phyloP scores from a whole-genome alignment of 1,284 basidiomycete genomes.

The Sutorius eximius region DNA sequence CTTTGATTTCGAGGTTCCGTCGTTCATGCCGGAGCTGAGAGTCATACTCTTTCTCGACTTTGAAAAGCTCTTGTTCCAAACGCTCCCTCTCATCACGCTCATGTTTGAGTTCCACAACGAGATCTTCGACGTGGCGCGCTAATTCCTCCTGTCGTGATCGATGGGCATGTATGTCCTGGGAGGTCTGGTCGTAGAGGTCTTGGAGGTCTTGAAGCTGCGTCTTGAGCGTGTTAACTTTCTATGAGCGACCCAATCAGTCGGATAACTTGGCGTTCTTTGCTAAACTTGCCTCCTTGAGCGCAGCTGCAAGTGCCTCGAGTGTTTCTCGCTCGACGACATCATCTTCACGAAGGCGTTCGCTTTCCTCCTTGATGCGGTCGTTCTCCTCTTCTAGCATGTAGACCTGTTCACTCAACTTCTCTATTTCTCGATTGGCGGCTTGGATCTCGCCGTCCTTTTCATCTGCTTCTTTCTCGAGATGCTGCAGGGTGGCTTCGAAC shows the following conservation, averaged over 20 bases:
- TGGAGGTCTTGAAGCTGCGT: slow-evolving; percentile 61
- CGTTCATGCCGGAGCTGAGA: slow-evolving; percentile 56
- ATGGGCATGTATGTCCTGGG: slow-evolving; percentile 59
- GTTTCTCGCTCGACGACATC: slow-evolving; percentile 71
- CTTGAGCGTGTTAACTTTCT: slow-evolving; percentile 69
- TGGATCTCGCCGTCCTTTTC: slow-evolving; percentile 69
- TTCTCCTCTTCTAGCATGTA: slow-evolving; percentile 59
- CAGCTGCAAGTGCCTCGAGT: slow-evolving; percentile 67
- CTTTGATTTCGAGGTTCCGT: slow-evolving; percentile 65
- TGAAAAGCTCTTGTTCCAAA: slow-evolving; percentile 53
- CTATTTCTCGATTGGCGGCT: slow-evolving; percentile 69
- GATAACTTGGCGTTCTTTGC: background rate
- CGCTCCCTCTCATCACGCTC: slow-evolving; percentile 60
- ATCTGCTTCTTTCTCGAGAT: slow-evolving; percentile 71
- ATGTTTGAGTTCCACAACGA: slow-evolving; percentile 62
- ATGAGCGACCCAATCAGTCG: slow-evolving; percentile 10
- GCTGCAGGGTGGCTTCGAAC: slow-evolving; percentile 69
- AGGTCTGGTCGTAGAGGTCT: slow-evolving; percentile 59
- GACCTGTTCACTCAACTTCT: slow-evolving; percentile 67
- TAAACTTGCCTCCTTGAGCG: slow-evolving; percentile 73
- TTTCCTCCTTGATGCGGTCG: slow-evolving; percentile 52
- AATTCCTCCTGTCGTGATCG: slow-evolving; percentile 73
- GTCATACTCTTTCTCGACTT: slow-evolving; percentile 59
- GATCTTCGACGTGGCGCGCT: slow-evolving; percentile 70
- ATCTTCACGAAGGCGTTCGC: slow-evolving; percentile 55